Evolutionary conservation across 1,284 basidiomycete genomes (phyloP), one percentile per base, ranked within the genome.

Genomic region (Moniliophthora roreri): DNA sequence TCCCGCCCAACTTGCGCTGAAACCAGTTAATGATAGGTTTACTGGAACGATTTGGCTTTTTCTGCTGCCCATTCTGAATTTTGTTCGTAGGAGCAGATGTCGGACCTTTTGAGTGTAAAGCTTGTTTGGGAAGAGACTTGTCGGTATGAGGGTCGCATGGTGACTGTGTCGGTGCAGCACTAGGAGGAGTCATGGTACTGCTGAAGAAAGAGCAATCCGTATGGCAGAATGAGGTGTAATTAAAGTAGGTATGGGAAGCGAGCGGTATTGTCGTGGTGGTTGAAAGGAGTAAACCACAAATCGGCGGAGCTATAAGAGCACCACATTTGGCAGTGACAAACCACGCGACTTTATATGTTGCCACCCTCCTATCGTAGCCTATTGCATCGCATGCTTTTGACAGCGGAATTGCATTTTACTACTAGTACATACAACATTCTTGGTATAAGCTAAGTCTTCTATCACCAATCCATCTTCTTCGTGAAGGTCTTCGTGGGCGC

Each of bases 11-110:
- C 69, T 95, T 95, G 60, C 91, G 84, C 60, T 93, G 88, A 60
- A 95, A 85, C 93, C 93, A 95, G 61, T 92, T 91, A 63, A 95
- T 87, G 61, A 95, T 87, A 2, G 93, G 93, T 67, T 93, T 92
- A 66, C 89, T 87, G 13, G 86, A 81, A 44, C 84, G 81, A 50
- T 81, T 77, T 42, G 81, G 65, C 63, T 85, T 86, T 72, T 87
- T 85, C 60, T 77, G 77, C 59, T 70, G 73, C 28, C 60, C 54
- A 18, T 68, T 57, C 56, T 72, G 74, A 37, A 64, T 67, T 13
- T 40, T 23, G 34, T 54, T 24, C 8, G 34, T 34, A 32, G 38
- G 24, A 23, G 53, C 13, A 28, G 46, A 50, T 20, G 51, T 48
- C 8, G 45, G 23, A 36, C 50, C 21, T 13, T 32, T 16, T 34